phyloP scores from a whole-genome alignment of 2,329 filamentous ascomycete genomes.

The Beauveria sp. region DNA sequence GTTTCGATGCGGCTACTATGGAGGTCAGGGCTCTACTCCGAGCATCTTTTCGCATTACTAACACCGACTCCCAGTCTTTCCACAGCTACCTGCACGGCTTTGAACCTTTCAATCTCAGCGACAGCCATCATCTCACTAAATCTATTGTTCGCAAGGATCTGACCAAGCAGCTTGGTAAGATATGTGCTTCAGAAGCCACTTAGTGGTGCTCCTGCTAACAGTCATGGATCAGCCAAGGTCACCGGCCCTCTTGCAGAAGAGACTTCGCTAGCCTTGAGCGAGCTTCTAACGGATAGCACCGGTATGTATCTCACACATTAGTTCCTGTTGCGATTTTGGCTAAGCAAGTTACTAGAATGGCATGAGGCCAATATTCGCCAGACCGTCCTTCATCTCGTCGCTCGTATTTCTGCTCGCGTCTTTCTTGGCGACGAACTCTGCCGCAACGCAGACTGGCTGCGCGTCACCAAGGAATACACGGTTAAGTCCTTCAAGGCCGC shows the following conservation, averaged over 20 bases:
- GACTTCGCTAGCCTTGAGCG: conserved; percentile 5
- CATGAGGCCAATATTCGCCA: conserved; percentile 11
- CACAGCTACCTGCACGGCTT: conserved; percentile 15
- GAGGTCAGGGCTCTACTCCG: background rate
- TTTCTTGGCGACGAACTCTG: conserved; percentile 32
- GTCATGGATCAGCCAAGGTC: background rate
- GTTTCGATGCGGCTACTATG: conserved; percentile 12
- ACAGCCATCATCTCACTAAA: conserved; percentile 10
- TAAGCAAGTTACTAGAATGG: conserved; percentile 10
- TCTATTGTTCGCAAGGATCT: conserved; percentile 15
- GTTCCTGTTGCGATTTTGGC: background rate
- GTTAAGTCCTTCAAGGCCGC: conserved; percentile 27
- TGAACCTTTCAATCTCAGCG: conserved; percentile 7
- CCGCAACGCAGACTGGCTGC: conserved; percentile 38
- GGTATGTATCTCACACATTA: background rate
- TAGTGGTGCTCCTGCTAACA: background rate
- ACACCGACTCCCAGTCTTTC: conserved; percentile 1
- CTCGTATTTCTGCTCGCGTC: conserved; percentile 24
- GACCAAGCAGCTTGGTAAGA: conserved; percentile 15
- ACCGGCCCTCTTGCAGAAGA: conserved; percentile 10
- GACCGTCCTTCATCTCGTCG: conserved; percentile 13
- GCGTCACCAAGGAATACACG: conserved; percentile 38
- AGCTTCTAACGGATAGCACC: conserved; percentile 6
- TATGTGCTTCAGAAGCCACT: background rate
- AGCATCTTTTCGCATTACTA: background rate